Evolutionary conservation across 2,329 filamentous ascomycete genomes (phyloP).

Genomic region (Shiraia sp.): DNA sequence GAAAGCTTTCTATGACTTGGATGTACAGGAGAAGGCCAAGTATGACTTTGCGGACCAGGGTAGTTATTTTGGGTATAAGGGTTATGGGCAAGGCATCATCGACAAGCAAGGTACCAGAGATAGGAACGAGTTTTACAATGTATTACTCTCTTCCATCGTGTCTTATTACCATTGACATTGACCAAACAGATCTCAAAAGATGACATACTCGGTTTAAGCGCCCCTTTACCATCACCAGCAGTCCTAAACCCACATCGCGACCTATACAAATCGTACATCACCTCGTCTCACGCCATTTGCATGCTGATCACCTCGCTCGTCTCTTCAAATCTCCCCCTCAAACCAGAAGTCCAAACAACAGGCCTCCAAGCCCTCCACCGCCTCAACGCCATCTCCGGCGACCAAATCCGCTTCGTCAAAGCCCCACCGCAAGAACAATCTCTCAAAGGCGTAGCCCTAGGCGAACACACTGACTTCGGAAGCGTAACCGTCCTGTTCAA

Average conservation of each 20-base stretch:
- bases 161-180: background rate
- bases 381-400: constrained; percentile 49
- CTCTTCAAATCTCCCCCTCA: constrained; percentile 50
- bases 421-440: constrained; percentile 52
- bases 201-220: constrained; percentile 50
- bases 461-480: constrained; percentile 62
- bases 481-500: constrained; percentile 62
- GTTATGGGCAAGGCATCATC: constrained; percentile 51
- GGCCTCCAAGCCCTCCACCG: constrained; percentile 53
- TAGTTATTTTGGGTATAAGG: constrained; percentile 58
- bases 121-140: constrained; percentile 60
- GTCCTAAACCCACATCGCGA: constrained; percentile 44
- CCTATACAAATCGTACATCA: constrained; percentile 51
- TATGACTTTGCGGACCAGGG: constrained; percentile 58
- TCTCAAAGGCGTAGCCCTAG: constrained; percentile 50
- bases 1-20: constrained; percentile 53
- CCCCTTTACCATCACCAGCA: constrained; percentile 48
- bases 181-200: constrained; percentile 53
- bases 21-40: constrained; percentile 56
- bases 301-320: constrained; percentile 50
- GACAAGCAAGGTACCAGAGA: constrained; percentile 56
- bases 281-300: constrained; percentile 51
- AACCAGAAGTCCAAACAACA: constrained; percentile 12
- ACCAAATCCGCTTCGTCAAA: constrained; percentile 59
- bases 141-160: constrained; percentile 26